Evolutionary conservation across 164 flowering plant genomes (phyloP).

Genomic region (Magnolia officinalis): DNA sequence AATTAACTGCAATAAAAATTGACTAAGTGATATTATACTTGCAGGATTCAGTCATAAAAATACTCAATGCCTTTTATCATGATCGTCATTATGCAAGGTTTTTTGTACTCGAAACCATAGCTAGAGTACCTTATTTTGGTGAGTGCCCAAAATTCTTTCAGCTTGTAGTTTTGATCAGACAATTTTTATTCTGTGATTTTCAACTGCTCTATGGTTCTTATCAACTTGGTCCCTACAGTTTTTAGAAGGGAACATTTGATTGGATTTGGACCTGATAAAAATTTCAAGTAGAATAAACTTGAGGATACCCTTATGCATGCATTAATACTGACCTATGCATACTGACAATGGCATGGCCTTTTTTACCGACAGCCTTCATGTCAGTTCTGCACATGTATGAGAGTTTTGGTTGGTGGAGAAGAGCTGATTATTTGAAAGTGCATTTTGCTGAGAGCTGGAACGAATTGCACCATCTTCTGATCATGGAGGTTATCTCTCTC

Average conservation of each 20-base stretch:
- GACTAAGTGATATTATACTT: conserved; percentile 8
- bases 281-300: conserved; percentile 7
- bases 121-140: conserved; percentile 99
- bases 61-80: conserved; percentile 76
- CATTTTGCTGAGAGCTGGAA: conserved; percentile 99
- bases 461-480: conserved; percentile 98
- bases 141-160: conserved; percentile 20
- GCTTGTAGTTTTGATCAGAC: background rate
- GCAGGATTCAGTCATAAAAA: conserved; percentile 89
- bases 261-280: background rate
- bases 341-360: conserved; percentile 13
- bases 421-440: conserved; percentile 92
- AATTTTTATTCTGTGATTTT: background rate
- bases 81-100: conserved; percentile 86
- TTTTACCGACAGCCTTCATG: conserved; percentile 69
- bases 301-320: background rate
- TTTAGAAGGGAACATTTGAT: background rate
- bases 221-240: background rate
- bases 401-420: conserved; percentile 99
- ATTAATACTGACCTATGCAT: background rate
- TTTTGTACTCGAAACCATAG: conserved; percentile 93
- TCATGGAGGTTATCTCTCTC: conserved; percentile 74
- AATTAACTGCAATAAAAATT: background rate
- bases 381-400: conserved; percentile 96
- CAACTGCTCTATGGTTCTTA: background rate